Evolutionary conservation across 2,329 filamentous ascomycete species (phyloP), one percentile per base, ranked within the genome.

Genomic region (Eutypella sp.): DNA sequence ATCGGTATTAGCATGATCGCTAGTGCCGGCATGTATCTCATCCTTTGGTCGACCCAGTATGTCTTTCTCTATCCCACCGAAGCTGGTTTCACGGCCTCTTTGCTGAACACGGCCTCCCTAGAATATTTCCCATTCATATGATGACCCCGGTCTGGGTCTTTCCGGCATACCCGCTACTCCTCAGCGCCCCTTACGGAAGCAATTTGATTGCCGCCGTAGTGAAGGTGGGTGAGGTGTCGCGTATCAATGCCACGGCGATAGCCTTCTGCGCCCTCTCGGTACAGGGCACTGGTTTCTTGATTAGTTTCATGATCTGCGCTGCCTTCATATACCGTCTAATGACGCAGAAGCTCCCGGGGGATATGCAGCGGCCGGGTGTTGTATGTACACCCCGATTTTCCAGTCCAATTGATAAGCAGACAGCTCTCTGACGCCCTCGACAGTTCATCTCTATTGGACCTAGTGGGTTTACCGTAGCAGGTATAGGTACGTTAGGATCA

Each of bases 81-180:
- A 7, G 11, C 36, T 24, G 20, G 13, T 27, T 16, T 33, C 25
- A 7, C 31, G 20, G 10, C 31, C 9, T 16, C n/a, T 20, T 7
- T 11, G 13, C 19, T 25, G 42, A 24, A 44, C 49, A 24, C 44
- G 10, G 13, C 36, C n/a, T 3, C 4, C 20, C 8, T 44, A 78
- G 69, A 65, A 68, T 70, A 22, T 76, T 75, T 41, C 74, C 89
- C 0, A 87, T 93, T 40, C 84, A 87, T 27, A 82, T 82, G 43
- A 93, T 95, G 89, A 93, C 88, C 0, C 88, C 88, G 0, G 82
- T 89, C 16, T 93, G 88, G 88, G 89, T 92, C 45, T 93, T 93
- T 54, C 89, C 88, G 0, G 87, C 85, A 1, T 95, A 95, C 53
- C 87, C 89, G 0, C 73, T 93, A 19, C 76, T 95, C 3, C 79